These are phyloP conservation scores for Penicillium sp. DNA, from an alignment of 2,329 filamentous ascomycete species.

Conservation along the genomic window DNA sequence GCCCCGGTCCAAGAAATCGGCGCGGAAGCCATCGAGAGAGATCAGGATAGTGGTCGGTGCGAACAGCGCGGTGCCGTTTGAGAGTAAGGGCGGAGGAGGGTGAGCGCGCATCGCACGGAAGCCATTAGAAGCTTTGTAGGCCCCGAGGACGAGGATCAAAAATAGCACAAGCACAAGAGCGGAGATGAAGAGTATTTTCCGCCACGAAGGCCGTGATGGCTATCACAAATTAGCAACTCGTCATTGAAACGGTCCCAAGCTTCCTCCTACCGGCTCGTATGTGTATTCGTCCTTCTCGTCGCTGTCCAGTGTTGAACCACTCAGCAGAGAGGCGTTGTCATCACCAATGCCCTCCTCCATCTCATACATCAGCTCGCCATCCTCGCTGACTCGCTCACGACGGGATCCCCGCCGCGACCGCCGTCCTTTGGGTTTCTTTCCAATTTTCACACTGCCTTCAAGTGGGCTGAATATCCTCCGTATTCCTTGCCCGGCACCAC, in stretches of 20 bases:
- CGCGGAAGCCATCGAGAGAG: slow-evolving; percentile 92
- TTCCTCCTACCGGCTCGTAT: slow-evolving; percentile 30
- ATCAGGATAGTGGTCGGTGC: slow-evolving; percentile 90
- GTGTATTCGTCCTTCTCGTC: slow-evolving; percentile 39
- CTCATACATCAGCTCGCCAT: slow-evolving; percentile 80
- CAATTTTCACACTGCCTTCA: slow-evolving; percentile 52
- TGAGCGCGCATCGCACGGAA: slow-evolving; percentile 31
- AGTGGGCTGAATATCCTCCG: slow-evolving; percentile 44
- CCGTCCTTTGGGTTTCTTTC: slow-evolving; percentile 52
- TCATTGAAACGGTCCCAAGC: not conserved
- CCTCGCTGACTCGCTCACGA: slow-evolving; percentile 60
- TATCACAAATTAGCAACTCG: slow-evolving; percentile 20
- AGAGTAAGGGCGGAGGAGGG: slow-evolving; percentile 40
- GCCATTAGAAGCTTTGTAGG: slow-evolving; percentile 55
- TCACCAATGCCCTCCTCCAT: slow-evolving; percentile 76
- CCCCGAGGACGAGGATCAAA: slow-evolving; percentile 55
- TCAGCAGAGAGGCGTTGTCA: slow-evolving; percentile 64
- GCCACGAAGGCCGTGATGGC: slow-evolving; percentile 28
- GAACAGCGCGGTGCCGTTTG: slow-evolving; percentile 87
- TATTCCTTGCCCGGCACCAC: slow-evolving; percentile 38
- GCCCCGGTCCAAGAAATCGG: slow-evolving; percentile 83
- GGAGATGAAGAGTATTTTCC: slow-evolving; percentile 43
- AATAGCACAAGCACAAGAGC: slow-evolving; percentile 55
- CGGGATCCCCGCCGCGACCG: slow-evolving; percentile 49
- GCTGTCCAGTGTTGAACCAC: slow-evolving; percentile 59